Evolutionary conservation across 2,329 filamentous ascomycete genomes (phyloP), one percentile per base, ranked within the genome.

Genomic region (Apiospora marii): DNA sequence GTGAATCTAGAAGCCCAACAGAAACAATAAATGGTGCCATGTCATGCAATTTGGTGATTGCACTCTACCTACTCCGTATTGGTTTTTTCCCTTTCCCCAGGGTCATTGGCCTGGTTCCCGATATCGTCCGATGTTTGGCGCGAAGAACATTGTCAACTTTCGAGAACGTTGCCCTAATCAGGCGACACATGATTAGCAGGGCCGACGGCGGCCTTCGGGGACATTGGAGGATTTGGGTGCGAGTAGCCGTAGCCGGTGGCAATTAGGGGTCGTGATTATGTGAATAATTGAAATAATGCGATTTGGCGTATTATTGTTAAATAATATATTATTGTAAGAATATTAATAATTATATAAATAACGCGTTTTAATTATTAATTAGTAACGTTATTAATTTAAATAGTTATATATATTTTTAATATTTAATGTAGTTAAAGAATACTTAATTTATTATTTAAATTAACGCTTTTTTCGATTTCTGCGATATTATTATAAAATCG

Each of bases 41-140:
- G 34, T 64, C 58, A 24, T 41, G 58, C 22, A n/a, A 64, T 41
- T 10, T 37, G 34, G 53, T 8, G 6, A 49, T n/a, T 49, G 46
- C 46, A 22, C 22, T 49, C 8, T 10, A 61, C 8, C 8, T 10
- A 61, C 8, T 10, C 27, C 27, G 27, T 30, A 37, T 61, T 61
- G 53, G 53, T 4, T 19, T 61, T 22, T 16, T 61, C 8, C 27
- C 10, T 16, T 61, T 37, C 27, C 10, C 30, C 53, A 61, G 53
- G 30, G 58, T 10, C 22, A 64, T 64, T 41, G 34, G 34, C 3
- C 34, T 41, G 58, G n/a, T 64, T 41, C 58, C 58, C 58, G 58
- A 41, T 41, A 64, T 64, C 34, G 58, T 64, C 58, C 58, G 58
- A 64, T 64, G 58, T 64, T 64, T 64, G 58, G 58, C 58, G 58